Conservation (phyloP, 2,329 filamentous ascomycete species). For the Ophiostoma quercus region DNA sequence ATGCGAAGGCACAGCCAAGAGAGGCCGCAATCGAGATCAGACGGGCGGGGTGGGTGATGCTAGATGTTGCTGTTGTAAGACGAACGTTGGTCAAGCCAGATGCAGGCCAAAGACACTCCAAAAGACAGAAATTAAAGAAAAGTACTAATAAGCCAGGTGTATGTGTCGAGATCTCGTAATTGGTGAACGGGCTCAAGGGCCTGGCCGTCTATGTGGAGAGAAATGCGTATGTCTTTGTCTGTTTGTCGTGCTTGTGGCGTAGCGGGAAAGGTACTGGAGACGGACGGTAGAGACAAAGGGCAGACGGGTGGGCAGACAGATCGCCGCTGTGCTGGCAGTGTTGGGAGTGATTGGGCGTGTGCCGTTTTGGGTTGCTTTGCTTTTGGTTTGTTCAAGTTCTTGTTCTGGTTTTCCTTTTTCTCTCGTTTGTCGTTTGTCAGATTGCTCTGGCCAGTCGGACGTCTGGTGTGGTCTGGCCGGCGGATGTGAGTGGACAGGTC, state of each 20-base stretch:
- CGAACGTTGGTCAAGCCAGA: background rate
- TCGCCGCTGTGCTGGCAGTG: background rate
- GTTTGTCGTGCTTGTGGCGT: background rate
- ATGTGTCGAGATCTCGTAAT: background rate
- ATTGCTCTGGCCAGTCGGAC: background rate
- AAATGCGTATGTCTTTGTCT: background rate
- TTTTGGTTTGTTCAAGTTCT: background rate
- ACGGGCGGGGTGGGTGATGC: background rate
- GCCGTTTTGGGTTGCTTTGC: background rate
- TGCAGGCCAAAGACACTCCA: background rate
- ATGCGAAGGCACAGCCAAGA: background rate
- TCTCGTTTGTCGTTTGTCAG: background rate
- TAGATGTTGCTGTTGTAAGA: background rate
- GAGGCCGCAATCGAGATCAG: constrained; percentile 10
- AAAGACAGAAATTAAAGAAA: background rate
- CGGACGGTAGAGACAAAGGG: background rate
- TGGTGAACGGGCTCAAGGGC: background rate
- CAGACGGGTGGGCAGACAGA: background rate
- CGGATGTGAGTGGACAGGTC: background rate
- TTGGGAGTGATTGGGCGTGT: background rate
- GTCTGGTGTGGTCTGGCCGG: constrained; percentile 6
- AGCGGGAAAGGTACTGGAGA: background rate
- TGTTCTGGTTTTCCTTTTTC: background rate
- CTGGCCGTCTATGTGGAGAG: constrained; percentile 7
- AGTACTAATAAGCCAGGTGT: background rate